Evolutionary conservation across 78 protist species (phyloP).

Genomic region (Tieghemostelium lacteum): DNA sequence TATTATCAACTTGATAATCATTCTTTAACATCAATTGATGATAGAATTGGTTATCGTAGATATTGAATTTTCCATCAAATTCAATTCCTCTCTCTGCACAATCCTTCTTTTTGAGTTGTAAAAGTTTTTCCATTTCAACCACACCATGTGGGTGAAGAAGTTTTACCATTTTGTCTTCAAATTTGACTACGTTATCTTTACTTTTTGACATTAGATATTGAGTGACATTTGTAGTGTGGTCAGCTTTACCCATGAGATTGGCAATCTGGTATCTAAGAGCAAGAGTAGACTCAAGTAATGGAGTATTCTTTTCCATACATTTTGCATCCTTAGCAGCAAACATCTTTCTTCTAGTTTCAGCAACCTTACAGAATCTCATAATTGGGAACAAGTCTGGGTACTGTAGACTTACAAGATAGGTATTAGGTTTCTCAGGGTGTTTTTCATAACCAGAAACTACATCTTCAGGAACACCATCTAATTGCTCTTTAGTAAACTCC

Average conservation of each 20-base stretch:
- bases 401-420: conserved; percentile 57
- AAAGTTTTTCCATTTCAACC: neutral
- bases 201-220: conserved; percentile 51
- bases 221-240: conserved; percentile 46
- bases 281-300: conserved; percentile 24
- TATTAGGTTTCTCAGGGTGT: conserved; percentile 29
- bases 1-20: conserved; percentile 73
- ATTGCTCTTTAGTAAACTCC: conserved; percentile 43
- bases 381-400: conserved; percentile 84
- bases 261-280: conserved; percentile 49
- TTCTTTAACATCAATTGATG: conserved; percentile 22
- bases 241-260: conserved; percentile 57
- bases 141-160: conserved; percentile 32
- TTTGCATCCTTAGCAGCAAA: conserved; percentile 26
- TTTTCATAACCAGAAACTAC: conserved; percentile 14
- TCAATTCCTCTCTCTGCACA: conserved; percentile 9
- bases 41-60: conserved; percentile 75
- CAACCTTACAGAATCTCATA: conserved; percentile 63
- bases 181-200: conserved; percentile 6
- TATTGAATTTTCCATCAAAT: conserved; percentile 30
- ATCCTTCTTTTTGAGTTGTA: conserved; percentile 31
- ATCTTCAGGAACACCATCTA: conserved; percentile 84
- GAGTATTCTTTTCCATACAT: conserved; percentile 33
- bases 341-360: conserved; percentile 71
- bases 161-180: conserved; percentile 23